phyloP scores from a whole-genome alignment of 1,139 yeast species.

The Saccharomyces hybrid region DNA sequence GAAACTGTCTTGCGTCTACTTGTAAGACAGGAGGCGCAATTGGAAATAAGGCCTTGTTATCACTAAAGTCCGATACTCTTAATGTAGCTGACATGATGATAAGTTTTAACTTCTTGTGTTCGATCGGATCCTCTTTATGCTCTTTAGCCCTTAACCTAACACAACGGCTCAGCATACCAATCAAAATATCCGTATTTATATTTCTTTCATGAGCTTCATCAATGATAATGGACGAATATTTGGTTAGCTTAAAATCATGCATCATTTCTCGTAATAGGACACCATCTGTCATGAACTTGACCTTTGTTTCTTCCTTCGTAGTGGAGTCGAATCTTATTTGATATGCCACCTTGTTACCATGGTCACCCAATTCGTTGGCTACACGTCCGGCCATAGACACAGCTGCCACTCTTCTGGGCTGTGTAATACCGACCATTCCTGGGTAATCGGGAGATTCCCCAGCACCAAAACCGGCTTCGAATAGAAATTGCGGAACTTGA shows the following conservation, averaged over 20 bases:
- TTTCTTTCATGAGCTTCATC: conserved; percentile 99
- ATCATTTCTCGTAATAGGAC: conserved; percentile 88
- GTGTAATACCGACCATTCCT: conserved; percentile 94
- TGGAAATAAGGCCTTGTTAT: conserved; percentile 63
- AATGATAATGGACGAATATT: conserved; percentile 79
- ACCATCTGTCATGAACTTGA: conserved; percentile 99
- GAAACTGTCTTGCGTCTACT: conserved; percentile 92
- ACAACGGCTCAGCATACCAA: conserved; percentile 91
- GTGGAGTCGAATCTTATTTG: conserved; percentile 88
- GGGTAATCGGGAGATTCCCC: conserved; percentile 55
- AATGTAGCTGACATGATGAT: conserved; percentile 93
- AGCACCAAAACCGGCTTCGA: conserved; percentile 82
- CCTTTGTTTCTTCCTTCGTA: conserved; percentile 59
- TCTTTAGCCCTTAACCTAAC: conserved; percentile 62
- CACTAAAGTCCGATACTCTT: conserved; percentile 87
- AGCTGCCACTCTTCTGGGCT: conserved; percentile 98
- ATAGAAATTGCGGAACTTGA: conserved; percentile 69
- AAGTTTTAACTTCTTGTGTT: conserved; percentile 54
- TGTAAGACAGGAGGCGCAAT: conserved; percentile 81
- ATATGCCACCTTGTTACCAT: conserved; percentile 71
- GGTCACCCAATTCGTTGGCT: conserved; percentile 72
- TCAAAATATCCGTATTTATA: conserved; percentile 88
- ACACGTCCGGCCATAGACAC: conserved; percentile 96
- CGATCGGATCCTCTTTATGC: conserved; percentile 40
- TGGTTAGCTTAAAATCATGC: conserved; percentile 69